Base-by-base conservation (phyloP, 805 yeast species). In the Isabelozyma pseudorhagii region DNA sequence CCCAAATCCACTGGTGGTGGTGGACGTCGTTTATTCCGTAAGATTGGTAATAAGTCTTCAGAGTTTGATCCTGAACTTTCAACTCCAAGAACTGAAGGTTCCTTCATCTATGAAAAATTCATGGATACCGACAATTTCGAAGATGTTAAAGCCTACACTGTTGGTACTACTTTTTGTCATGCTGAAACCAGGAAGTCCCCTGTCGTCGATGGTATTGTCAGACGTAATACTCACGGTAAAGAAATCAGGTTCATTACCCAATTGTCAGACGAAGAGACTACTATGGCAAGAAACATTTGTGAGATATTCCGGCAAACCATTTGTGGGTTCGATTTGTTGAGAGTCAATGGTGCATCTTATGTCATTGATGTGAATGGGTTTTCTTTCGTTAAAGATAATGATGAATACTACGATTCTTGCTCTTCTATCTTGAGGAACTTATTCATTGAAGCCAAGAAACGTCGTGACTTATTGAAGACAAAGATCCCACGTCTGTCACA, bases 121-220 rank as follows among this genome's bases (percentile, higher is more conserved):
- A 91, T 94, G 93, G 97, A 94, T 64, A 93, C 99, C 2, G 97
- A 94, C 67, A 94, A 94, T 64, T 92, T 91, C 62, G 99, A 94
- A 71, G 99, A 94, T 68, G 99, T 94, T 54, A 94, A 94, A 70
- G 98, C 98, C 0, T 94, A 94, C 67, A 94, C 99, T 1, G 98
- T 94, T 4, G 98, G 99, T 1, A 83, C 86, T 3, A 74, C 74
- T 15, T 94, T 81, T 62, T 94, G 99, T 65, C 99, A 94, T 67
- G 99, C 99, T 0, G 99, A 94, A 64, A 94, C 99, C 1, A 80
- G 99, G 62, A 94, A 94, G 67, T 90, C 97, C 0, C 99, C 99
- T 0, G 99, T 94, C 3, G 99, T 94, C n/a, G 99, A 94, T 71
- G 99, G 99, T 44, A 89, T 94, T 50, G 99, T 94, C 25, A 80